These are phyloP conservation scores for Paraphaeosphaeria sporulosa DNA, from an alignment of 2,329 filamentous ascomycete genomes.

Conservation along the genomic window DNA sequence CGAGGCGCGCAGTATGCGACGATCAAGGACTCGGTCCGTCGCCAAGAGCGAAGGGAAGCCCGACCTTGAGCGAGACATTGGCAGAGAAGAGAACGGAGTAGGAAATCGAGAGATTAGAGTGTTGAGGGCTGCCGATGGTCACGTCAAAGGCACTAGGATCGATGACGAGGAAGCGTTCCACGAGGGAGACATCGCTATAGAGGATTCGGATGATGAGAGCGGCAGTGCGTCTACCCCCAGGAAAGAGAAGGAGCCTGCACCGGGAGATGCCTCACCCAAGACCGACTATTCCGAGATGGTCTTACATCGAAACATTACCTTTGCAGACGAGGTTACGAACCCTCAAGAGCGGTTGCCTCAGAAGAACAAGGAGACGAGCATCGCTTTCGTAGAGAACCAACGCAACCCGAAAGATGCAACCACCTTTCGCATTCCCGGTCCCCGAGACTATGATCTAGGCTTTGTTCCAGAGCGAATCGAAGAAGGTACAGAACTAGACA, in stretches of 20 bases:
- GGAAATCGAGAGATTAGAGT: constrained; percentile 72
- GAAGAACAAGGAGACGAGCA: constrained; percentile 76
- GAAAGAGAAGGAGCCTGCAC: not conserved
- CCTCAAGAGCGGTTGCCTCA: constrained; percentile 63
- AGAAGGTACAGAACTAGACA: constrained; percentile 44
- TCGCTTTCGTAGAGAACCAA: constrained; percentile 86
- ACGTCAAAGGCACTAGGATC: constrained; percentile 65
- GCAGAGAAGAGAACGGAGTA: constrained; percentile 68
- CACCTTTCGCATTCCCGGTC: constrained; percentile 87
- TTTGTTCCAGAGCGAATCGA: constrained; percentile 70
- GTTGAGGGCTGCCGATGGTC: constrained; percentile 64
- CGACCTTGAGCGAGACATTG: constrained; percentile 54
- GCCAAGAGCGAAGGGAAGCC: constrained; percentile 57
- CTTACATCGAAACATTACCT: constrained; percentile 66
- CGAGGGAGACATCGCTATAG: constrained; percentile 45
- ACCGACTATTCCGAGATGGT: constrained; percentile 18
- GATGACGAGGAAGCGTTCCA: constrained; percentile 56
- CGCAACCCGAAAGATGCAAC: constrained; percentile 75
- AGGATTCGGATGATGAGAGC: constrained; percentile 48
- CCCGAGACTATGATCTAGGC: constrained; percentile 86
- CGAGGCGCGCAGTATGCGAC: constrained; percentile 73
- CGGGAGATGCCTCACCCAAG: constrained; percentile 26
- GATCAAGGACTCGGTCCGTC: constrained; percentile 67
- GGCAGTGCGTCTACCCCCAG: constrained; percentile 15
- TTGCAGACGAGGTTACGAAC: constrained; percentile 71